Base-by-base conservation (phyloP, 1,284 basidiomycete genomes). In the Chalciporus sp. region DNA sequence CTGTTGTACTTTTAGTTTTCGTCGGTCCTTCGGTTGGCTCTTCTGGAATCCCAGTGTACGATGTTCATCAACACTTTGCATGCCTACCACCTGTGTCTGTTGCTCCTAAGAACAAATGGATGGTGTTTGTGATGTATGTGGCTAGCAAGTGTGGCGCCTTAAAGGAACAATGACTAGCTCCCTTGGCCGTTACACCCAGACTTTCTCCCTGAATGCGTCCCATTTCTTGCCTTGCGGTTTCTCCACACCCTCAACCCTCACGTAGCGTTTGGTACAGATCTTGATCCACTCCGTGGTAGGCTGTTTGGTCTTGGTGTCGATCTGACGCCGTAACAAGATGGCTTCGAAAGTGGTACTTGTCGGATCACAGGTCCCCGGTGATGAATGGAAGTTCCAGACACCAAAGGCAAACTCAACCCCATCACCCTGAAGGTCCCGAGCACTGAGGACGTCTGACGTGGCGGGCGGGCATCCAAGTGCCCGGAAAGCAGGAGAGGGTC, bases 311-410 rank as follows among this genome's bases (percentile, higher is more conserved):
- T 35, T 28, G 33, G n/a, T 33, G 27, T 53, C 51, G 33, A 53
- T 53, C 27, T 46, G 42, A 20, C 40, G 29, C 29, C 28, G 16
- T 9, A 35, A 37, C 20, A 4, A 20, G 47, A 33, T 16, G 23
- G 37, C 20, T 17, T 35, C 27, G 28, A 7, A n/a, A 33, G 43
- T n/a, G 26, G 20, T 39, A 12, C 40, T 14, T 2, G 41, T 51
- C 19, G 28, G 35, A n/a, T 23, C 8, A 29, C 17, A 49, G 12
- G 20, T 39, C 19, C 16, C 27, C 20, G 17, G 39, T 19, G 26
- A 42, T 31, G 27, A 31, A 58, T 12, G 26, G 37, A 58, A 31
- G 23, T 35, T 39, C 33, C 31, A 37, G 29, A 47, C 12, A 47
- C 45, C 2, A 16, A 39, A 17, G 35, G 26, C 27, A 4, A 23